Percentiles rank a stretch among this genome's conserved stretches.
These are phyloP conservation scores for Cetraspora pellucida DNA, from an alignment of 192 early-diverging fungal genomes.

Conservation along the genomic window DNA sequence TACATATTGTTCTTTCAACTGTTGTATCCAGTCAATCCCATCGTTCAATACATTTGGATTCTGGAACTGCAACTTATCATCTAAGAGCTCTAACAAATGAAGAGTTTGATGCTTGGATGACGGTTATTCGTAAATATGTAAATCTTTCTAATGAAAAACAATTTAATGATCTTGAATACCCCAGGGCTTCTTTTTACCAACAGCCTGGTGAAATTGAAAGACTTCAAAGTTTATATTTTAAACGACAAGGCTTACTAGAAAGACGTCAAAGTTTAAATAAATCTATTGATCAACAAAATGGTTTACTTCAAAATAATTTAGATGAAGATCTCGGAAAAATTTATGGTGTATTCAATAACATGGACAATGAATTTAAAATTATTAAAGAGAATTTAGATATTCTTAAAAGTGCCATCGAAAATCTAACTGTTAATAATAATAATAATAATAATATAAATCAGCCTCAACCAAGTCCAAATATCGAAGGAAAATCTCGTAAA, in stretches of 20 bases:
- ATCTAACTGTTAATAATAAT: too few relatives aligned
- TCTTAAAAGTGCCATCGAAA: constrained; percentile 18
- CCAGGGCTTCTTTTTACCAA: constrained; percentile 8
- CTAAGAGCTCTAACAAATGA: constrained; percentile 71
- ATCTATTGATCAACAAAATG: constrained; percentile 5
- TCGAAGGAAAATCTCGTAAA: constrained; percentile 4
- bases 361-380: constrained; percentile 17
- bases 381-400: constrained; percentile 22
- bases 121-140: constrained; percentile 38
- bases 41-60: constrained; percentile 81
- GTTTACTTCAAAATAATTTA: not conserved
- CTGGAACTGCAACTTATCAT: constrained; percentile 82
- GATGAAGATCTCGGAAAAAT: constrained; percentile 29
- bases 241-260: constrained; percentile 26
- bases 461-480: not conserved
- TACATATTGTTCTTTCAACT: constrained; percentile 66
- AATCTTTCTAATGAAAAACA: constrained; percentile 28
- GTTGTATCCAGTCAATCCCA: constrained; percentile 66
- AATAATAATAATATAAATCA: not conserved
- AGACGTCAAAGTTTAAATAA: constrained; percentile 14
- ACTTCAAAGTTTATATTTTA: constrained; percentile 15
- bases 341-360: constrained; percentile 12
- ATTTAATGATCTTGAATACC: constrained; percentile 29
- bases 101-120: constrained; percentile 76
- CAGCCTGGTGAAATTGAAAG: constrained; percentile 19